Evolutionary conservation across 2,329 filamentous ascomycete species (phyloP).

Genomic region (Nemania sp.): DNA sequence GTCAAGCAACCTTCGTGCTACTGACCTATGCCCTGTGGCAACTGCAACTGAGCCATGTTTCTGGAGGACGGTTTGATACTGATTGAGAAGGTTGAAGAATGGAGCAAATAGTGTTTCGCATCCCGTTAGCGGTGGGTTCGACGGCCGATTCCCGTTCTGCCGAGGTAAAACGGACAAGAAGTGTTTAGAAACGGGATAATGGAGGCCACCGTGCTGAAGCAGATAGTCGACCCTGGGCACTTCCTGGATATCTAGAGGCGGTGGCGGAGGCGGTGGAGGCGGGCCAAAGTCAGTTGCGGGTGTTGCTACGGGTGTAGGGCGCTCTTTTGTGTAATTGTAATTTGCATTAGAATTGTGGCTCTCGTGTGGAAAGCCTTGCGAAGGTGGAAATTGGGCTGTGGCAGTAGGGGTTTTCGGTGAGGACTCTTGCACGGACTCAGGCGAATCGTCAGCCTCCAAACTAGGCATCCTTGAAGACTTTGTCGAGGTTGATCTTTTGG

Average conservation of each 20-base stretch:
- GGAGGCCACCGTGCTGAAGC: conserved; percentile 86
- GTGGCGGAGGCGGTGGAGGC: conserved; percentile 72
- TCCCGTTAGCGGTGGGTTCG: conserved; percentile 73
- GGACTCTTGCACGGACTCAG: conserved; percentile 63
- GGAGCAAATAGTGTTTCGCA: conserved; percentile 83
- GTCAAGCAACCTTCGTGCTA: conserved; percentile 90
- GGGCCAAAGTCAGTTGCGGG: conserved; percentile 59
- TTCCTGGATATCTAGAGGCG: conserved; percentile 76
- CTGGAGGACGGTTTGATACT: conserved; percentile 83
- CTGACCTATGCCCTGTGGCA: conserved; percentile 92
- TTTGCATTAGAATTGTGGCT: conserved; percentile 54
- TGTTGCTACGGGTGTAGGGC: conserved; percentile 55
- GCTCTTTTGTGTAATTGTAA: conserved; percentile 54
- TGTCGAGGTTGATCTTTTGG: conserved; percentile 51
- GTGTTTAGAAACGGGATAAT: conserved; percentile 76
- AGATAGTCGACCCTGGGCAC: conserved; percentile 91
- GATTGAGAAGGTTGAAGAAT: conserved; percentile 84
- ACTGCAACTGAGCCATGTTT: conserved; percentile 93
- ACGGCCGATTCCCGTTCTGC: conserved; percentile 67
- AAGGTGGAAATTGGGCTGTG: conserved; percentile 62
- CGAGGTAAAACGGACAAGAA: conserved; percentile 75
- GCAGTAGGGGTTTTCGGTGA: conserved; percentile 72
- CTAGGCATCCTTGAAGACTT: conserved; percentile 49
- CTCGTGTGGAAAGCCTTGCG: conserved; percentile 56
- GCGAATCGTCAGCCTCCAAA: conserved; percentile 63